Base-by-base conservation (phyloP, 2,329 filamentous ascomycete genomes). In the Botryotinia narcissicola region DNA sequence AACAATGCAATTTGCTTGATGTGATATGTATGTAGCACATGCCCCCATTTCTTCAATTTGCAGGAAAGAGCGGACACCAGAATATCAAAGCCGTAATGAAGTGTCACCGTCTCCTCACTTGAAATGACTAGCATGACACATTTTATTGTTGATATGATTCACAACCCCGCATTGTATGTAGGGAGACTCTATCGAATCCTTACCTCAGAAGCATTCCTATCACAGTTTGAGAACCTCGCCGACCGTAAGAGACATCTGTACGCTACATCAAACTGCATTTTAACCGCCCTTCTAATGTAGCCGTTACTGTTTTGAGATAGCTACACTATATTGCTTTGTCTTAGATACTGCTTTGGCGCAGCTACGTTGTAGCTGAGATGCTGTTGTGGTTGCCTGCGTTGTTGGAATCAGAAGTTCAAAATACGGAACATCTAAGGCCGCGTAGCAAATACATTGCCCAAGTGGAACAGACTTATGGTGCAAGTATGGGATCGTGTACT, bases 1-100 rank as follows among this genome's bases (percentile, higher is more conserved):
- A 3, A 57, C 14, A 57, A 18, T 0, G 12, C 3, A 29, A 69
- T 44, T 22, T 40, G 16, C 46, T n/a, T 40, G 25, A 32, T 68
- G 20, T 68, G 64, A 40, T 68, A 57, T 57, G 29, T 16, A 32
- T 32, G 66, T 69, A 32, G 16, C 37, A 59, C 66, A 32, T 42
- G 18, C n/a, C 37, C 48, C 48, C 4, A 37, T 57, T 18, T 57
- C n/a, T n/a, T 37, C n/a, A 18, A 25, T 18, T 42, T 44, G 66
- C 48, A 69, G 54, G 32, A 54, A 54, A 4, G 35, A 40, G 22
- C 25, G 20, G 16, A 25, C 12, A 68, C 46, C 8, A 54, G 25
- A 42, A 68, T 5, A 69, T 18, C 9, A 44, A 54, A 16, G 37
- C 48, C 37, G 66, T 69, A 57, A 69, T 69, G 48, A 57, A 59